Base-by-base conservation (phyloP, 306 rosid species). In the Trifolium dubium region DNA sequence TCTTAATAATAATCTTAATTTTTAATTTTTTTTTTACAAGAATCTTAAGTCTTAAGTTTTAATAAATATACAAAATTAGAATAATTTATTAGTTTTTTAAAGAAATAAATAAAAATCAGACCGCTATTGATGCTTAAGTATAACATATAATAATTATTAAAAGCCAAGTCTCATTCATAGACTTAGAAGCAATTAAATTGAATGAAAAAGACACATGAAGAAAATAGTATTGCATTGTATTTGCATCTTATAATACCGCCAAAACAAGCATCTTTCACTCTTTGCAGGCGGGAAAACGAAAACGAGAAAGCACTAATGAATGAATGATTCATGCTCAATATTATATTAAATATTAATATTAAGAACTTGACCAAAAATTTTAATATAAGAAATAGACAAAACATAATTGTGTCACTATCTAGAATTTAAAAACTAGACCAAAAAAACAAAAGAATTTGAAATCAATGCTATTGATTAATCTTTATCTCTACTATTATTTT, bases 211-310 rank as follows among this genome's bases (percentile, higher is more conserved):
- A 71, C 77, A 2, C 4, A 50, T 8, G n/a, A 29, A 61, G 37
- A 23, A 64, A 40, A 34, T 15, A 15, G 31, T 10, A 32, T 31
- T 44, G 9, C 56, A 67, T 13, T 69, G 28, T 32, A 51, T 70
- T 12, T 41, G 23, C 49, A 53, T 34, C n/a, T 19, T 19, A 61
- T 29, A 47, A 77, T n/a, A 71, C 50, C 51, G 68, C 69, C 77
- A 71, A 64, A 40, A 63, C 2, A 78, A 46, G 77, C 18, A 71
- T 71, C 82, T 76, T 78, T 73, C 82, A 72, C 2, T 44, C 18
- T 11, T 29, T 63, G 82, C 73, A 78, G 77, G 67, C 82, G 72
- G 37, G 73, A 71, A 77, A 71, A 37, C 67, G 72, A 78, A 41
- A 63, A 71, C 67, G 69, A 64, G 30, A 64, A 17, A 64, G 14